Evolutionary conservation across 768 basidiomycete genomes (phyloP), one percentile per base, ranked within the genome.

Genomic region (Lactifluus pinguis): DNA sequence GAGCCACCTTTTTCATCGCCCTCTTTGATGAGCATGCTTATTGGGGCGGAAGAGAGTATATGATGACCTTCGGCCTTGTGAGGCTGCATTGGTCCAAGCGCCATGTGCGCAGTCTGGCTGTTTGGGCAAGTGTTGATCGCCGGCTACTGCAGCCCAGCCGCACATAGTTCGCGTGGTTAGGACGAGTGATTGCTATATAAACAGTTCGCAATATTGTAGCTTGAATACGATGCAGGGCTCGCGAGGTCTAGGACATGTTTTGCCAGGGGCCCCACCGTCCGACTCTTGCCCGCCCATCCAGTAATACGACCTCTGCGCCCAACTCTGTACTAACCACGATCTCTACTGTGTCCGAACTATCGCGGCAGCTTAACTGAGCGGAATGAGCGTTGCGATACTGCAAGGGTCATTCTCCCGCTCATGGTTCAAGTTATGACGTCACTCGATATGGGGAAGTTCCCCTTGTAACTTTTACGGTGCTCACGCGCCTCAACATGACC

Each of bases 11-110:
- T 62, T 45, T 58, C 51, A 15, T 53, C 51, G 1, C 19, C 19
- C 2, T 62, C 58, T 34, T 63, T 54, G 42, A 51, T 51, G 2
- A 55, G 34, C 59, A 63, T 61, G 32, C 15, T 54, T n/a, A 29
- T 48, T 15, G 17, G 19, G n/a, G 13, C 11, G 21, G 32, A 55
- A 19, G 44, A 44, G 53, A 17, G 29, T 19, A n/a, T 15, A 7
- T 9, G 19, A 10, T 25, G 45, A 47, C 11, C 45, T 25, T 25
- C 11, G 25, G 45, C 44, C 44, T 11, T 21, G 5, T 14, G 11
- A 25, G 4, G 7, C 45, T 25, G 9, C 45, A 47, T 25, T 13
- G 8, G 15, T 15, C 38, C 9, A 10, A 38, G 9, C 3, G 38
- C 44, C 15, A 25, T 25, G 17, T 44, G 17, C 42, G 42, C 42